phyloP scores from a whole-genome alignment of 345 rosid species.

The Raphanus raphanistrum region DNA sequence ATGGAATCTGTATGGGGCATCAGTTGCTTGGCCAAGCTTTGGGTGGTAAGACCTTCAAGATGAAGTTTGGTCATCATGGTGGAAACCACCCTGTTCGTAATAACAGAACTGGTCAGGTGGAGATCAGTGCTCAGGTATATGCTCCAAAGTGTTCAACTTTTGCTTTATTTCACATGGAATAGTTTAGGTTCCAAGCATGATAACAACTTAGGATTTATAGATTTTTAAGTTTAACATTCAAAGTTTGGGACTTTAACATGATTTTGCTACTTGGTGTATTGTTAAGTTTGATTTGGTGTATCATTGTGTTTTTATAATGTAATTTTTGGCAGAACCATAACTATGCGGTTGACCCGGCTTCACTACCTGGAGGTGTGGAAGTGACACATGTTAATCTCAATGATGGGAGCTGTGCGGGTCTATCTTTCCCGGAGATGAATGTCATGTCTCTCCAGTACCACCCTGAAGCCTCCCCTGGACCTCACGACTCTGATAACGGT shows the following conservation, averaged over 20 bases:
- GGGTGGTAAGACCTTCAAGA: constrained; percentile 93
- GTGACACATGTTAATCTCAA: constrained; percentile 94
- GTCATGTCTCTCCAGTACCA: constrained; percentile 94
- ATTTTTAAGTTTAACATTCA: background rate
- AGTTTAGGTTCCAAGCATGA: too few species aligned
- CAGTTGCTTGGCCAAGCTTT: constrained; percentile 95
- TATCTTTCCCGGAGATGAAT: constrained; percentile 69
- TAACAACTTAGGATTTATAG: too few species aligned
- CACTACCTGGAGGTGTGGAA: constrained; percentile 85
- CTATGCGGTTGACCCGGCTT: constrained; percentile 88
- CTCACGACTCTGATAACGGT: constrained; percentile 91
- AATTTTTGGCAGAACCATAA: constrained; percentile 71
- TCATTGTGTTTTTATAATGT: too few species aligned
- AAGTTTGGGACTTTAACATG: background rate
- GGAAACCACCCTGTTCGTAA: constrained; percentile 94
- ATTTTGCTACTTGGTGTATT: too few species aligned
- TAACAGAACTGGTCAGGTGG: constrained; percentile 61
- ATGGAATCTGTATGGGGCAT: constrained; percentile 99
- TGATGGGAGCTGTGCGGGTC: constrained; percentile 95
- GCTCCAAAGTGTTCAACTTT: background rate
- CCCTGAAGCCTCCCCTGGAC: constrained; percentile 98
- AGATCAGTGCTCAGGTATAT: constrained; percentile 90
- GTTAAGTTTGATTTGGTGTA: too few species aligned
- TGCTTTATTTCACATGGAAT: too few species aligned
- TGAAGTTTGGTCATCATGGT: constrained; percentile 99